phyloP scores from a whole-genome alignment of 352 stramenopile genomes.

The Pythium insidiosum region DNA sequence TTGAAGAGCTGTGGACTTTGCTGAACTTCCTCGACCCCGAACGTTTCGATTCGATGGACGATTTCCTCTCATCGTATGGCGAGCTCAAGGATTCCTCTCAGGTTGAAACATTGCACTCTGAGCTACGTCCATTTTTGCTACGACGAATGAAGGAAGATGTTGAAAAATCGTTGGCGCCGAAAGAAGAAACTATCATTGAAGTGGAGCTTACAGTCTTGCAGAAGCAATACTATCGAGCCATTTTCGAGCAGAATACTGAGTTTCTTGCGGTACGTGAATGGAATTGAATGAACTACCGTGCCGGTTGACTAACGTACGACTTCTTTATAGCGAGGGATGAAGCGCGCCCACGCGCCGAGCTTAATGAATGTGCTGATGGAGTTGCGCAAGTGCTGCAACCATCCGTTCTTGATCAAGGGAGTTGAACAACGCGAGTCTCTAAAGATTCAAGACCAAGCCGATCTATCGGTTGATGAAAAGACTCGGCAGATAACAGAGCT shows the following conservation, averaged over 20 bases:
- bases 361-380: conserved; percentile 93
- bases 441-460: conserved; percentile 45
- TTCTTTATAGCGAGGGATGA: conserved; percentile 35
- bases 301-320: neutral
- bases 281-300: too few species aligned
- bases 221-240: conserved; percentile 89
- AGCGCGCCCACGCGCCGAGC: conserved; percentile 62
- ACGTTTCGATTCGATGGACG: conserved; percentile 90
- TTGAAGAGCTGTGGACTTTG: conserved; percentile 96
- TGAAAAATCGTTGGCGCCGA: conserved; percentile 81
- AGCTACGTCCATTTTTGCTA: conserved; percentile 82
- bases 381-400: conserved; percentile 93
- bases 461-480: conserved; percentile 37
- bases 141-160: conserved; percentile 88
- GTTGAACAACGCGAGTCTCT: conserved; percentile 76
- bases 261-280: conserved; percentile 62
- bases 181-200: conserved; percentile 88
- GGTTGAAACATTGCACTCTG: conserved; percentile 78
- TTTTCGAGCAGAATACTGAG: conserved; percentile 91
- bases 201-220: conserved; percentile 88
- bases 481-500: conserved; percentile 70
- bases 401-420: conserved; percentile 90
- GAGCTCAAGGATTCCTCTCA: conserved; percentile 88
- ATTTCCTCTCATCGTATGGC: conserved; percentile 93
- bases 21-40: conserved; percentile 96